Evolutionary conservation across 768 basidiomycete genomes (phyloP), one percentile per base, ranked within the genome.

Genomic region (Asterophora parasitica): DNA sequence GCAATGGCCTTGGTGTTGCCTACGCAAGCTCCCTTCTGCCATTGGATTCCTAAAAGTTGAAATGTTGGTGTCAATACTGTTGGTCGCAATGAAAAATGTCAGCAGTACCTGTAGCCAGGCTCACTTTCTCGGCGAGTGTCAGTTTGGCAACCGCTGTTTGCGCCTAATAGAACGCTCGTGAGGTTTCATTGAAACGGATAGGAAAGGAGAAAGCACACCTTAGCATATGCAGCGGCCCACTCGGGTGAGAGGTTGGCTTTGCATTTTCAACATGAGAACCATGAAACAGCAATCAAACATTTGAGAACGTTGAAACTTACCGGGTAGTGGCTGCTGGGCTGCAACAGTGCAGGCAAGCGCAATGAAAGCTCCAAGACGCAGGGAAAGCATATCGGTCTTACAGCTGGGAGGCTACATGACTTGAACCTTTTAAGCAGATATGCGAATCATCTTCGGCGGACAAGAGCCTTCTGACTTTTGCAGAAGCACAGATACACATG

Each of bases 121-220:
- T 73, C 23, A 81, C 74, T 56, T 82, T 81, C 51, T 83, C 79
- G 47, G 77, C 67, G 6, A 78, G 55, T 2, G 78, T 76, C 50
- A 79, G 66, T 46, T 77, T 73, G 6, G 69, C 59, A 4, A 86
- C 68, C 0, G 75, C 73, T 5, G 68, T 63, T 57, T 65, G 61
- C 1, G 79, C 79, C 78, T 80, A 31, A 20, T 16, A 30, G 4
- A n/a, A 20, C 20, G 26, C 39, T 37, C 15, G 35, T 50, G 19
- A 43, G 31, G 8, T 9, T 4, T 4, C 12, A 30, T 23, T 12
- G 20, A 7, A 34, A 16, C 5, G 15, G 1, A 33, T 23, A 23
- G 6, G 23, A 23, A n/a, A 20, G 23, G 9, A 28, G 28, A 31
- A 16, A n/a, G 23, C 23, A 3, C 46, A 76, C 79, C 67, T 82